Percentiles rank a stretch among this genome's conserved stretches.
phyloP scores from a whole-genome alignment of 441 rosid genomes.

The Daphne laureola region DNA sequence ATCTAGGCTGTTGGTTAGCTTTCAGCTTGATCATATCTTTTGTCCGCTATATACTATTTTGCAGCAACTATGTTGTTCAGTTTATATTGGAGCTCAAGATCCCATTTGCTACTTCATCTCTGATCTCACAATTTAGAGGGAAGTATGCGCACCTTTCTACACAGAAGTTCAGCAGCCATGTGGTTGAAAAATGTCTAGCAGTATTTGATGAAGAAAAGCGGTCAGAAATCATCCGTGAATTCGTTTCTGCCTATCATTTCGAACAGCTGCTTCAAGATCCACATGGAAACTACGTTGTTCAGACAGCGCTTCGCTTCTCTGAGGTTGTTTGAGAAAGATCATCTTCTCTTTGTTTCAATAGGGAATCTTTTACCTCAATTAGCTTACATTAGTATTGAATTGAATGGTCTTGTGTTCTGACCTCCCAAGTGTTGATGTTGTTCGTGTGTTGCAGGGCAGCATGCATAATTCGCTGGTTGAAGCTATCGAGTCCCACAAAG shows the following conservation, averaged over 20 bases:
- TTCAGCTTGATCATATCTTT: not conserved
- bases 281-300: conserved; percentile 48
- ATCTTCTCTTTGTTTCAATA: not conserved
- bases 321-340: conserved; percentile 31
- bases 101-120: conserved; percentile 21
- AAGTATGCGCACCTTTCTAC: conserved; percentile 41
- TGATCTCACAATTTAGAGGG: conserved; percentile 30
- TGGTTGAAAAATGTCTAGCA: conserved; percentile 44
- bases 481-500: conserved; percentile 22
- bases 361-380: not conserved
- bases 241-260: conserved; percentile 31
- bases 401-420: not conserved
- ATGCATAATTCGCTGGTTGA: conserved; percentile 20
- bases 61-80: conserved; percentile 61
- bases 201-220: conserved; percentile 24
- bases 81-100: conserved; percentile 36
- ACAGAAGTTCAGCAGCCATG: conserved; percentile 59
- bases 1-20: not conserved
- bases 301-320: conserved; percentile 34
- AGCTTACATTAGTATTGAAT: conserved; percentile 3
- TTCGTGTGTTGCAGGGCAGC: conserved; percentile 18
- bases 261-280: conserved; percentile 51
- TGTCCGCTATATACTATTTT: not conserved
- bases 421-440: not conserved
- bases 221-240: conserved; percentile 32